Evolutionary conservation across 371 early-diverging fungal species (phyloP).

Genomic region (Smittium culicis): DNA sequence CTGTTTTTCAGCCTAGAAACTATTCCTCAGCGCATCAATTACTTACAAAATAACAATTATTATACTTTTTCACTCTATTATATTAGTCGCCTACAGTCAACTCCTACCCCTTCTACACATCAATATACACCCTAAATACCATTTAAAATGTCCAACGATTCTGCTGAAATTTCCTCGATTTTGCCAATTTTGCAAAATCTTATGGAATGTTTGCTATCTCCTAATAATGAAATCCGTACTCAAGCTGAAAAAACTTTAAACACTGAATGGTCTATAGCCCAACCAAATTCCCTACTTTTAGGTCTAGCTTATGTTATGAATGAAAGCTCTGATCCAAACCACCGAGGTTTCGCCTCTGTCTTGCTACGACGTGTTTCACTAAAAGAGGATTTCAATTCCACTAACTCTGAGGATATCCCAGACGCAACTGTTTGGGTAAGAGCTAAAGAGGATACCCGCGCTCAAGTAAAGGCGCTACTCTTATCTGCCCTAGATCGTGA

Average conservation of each 20-base stretch:
- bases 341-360: constrained; percentile 76
- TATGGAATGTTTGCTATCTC: constrained; percentile 33
- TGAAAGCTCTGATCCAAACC: constrained; percentile 34
- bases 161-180: constrained; percentile 18
- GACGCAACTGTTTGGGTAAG: constrained; percentile 53
- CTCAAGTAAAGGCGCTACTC: constrained; percentile 52
- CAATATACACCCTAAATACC: too few relatives aligned
- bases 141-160: not conserved
- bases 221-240: constrained; percentile 38
- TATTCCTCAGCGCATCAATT: too few relatives aligned
- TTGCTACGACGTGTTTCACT: constrained; percentile 77
- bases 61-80: too few relatives aligned
- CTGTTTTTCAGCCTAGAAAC: too few relatives aligned
- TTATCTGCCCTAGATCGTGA: constrained; percentile 62
- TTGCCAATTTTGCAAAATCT: constrained; percentile 28
- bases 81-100: too few relatives aligned
- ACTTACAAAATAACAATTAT: too few relatives aligned
- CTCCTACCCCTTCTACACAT: too few relatives aligned
- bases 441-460: constrained; percentile 46
- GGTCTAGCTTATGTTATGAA: constrained; percentile 36
- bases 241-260: constrained; percentile 40
- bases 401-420: constrained; percentile 18
- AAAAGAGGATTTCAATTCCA: constrained; percentile 31
- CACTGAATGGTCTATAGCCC: constrained; percentile 35
- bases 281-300: constrained; percentile 37